These are phyloP conservation scores for Skeletonema menzelii DNA, from an alignment of 108 stramenopile genomes.

Conservation along the genomic window DNA sequence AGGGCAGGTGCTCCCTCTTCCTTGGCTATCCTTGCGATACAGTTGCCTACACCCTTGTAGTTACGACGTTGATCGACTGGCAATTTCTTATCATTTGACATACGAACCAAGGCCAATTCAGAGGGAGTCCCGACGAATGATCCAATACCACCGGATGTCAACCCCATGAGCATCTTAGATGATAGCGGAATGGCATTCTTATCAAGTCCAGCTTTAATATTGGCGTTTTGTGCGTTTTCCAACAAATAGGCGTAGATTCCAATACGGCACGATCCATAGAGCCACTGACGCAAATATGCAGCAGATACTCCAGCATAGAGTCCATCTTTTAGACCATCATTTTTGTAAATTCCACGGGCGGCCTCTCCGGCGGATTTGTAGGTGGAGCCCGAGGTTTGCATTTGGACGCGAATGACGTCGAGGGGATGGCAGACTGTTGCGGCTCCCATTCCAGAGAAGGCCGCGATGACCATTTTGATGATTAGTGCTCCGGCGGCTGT, in stretches of 20 bases:
- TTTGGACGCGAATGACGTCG: constrained; percentile 74
- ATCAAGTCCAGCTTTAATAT: constrained; percentile 49
- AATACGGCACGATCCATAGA: constrained; percentile 74
- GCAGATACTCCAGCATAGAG: constrained; percentile 73
- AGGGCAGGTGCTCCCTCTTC: constrained; percentile 61
- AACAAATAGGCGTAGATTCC: constrained; percentile 71
- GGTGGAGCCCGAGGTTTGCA: constrained; percentile 65
- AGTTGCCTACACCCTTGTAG: constrained; percentile 67
- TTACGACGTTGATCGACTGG: constrained; percentile 58
- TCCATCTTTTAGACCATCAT: constrained; percentile 51
- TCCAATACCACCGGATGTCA: constrained; percentile 67
- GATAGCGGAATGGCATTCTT: constrained; percentile 65
- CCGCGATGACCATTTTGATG: constrained; percentile 66
- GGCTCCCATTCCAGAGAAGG: constrained; percentile 76
- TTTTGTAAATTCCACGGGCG: constrained; percentile 40
- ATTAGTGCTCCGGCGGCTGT: constrained; percentile 41
- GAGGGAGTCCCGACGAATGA: constrained; percentile 73
- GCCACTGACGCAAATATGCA: constrained; percentile 74
- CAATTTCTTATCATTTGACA: constrained; percentile 73
- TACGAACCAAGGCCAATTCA: constrained; percentile 70
- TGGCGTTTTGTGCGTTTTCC: constrained; percentile 60
- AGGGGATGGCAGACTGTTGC: constrained; percentile 75
- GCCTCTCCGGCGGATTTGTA: constrained; percentile 45
- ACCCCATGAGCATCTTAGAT: constrained; percentile 67
- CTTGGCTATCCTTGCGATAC: constrained; percentile 56